Conservation (phyloP, 345 rosid genomes). For the Brassica nigra region DNA sequence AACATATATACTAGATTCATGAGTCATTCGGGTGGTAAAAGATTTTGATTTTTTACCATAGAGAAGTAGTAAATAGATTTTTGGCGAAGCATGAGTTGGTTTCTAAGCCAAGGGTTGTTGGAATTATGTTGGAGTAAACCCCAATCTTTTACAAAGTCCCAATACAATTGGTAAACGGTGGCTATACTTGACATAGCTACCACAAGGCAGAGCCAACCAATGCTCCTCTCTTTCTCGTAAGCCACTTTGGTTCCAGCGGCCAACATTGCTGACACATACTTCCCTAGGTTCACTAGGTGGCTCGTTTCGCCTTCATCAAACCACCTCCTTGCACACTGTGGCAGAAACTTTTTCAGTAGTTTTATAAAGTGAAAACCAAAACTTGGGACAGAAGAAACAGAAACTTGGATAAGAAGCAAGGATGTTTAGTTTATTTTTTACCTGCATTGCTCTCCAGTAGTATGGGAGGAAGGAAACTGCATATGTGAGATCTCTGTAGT, state of each 20-base stretch:
- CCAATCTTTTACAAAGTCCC: constrained; percentile 99
- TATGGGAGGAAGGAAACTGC: constrained; percentile 97
- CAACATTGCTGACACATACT: constrained; percentile 93
- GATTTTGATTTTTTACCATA: constrained; percentile 57
- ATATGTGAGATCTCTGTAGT: constrained; percentile 83
- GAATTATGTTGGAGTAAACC: constrained; percentile 88
- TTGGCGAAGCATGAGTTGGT: constrained; percentile 84
- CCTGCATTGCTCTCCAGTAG: constrained; percentile 99
- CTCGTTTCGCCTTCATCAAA: constrained; percentile 81
- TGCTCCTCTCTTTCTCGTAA: constrained; percentile 69
- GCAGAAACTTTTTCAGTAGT: background rate
- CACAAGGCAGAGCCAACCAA: constrained; percentile 67
- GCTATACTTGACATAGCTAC: constrained; percentile 81
- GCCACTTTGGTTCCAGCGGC: constrained; percentile 96
- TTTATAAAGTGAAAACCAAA: background rate
- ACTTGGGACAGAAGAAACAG: background rate
- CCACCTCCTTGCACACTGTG: constrained; percentile 93
- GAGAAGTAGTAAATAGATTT: constrained; percentile 88
- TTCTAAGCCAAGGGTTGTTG: constrained; percentile 95
- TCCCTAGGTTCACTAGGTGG: constrained; percentile 83
- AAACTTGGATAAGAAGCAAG: constrained; percentile 15
- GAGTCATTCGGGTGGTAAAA: background rate
- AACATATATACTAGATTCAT: background rate
- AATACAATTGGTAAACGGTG: constrained; percentile 86
- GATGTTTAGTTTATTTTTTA: constrained; percentile 28